A percentile compares a stretch with the other conserved stretches of the same genome.
Conservation (phyloP, 768 basidiomycete genomes). For the Phanerochaete sordida region DNA sequence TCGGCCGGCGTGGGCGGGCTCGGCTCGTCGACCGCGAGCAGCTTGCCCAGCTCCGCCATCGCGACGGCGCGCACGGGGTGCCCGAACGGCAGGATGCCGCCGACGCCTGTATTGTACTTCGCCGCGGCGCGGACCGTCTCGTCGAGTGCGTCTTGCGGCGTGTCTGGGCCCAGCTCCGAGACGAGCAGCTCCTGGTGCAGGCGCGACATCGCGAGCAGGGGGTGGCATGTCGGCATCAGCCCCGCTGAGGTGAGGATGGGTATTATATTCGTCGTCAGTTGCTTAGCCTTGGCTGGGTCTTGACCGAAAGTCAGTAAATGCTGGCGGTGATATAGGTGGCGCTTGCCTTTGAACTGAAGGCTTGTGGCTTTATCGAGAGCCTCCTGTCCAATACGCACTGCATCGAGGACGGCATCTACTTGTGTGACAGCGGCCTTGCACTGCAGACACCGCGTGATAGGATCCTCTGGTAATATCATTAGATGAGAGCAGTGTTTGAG, state of each 20-base stretch:
- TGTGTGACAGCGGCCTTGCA: conserved; percentile 50
- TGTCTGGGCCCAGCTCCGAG: conserved; percentile 36
- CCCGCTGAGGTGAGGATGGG: conserved; percentile 58
- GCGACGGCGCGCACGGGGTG: conserved; percentile 80
- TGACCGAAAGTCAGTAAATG: background rate
- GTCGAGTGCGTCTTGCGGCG: conserved; percentile 54
- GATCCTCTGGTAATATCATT: conserved; percentile 37
- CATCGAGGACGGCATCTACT: conserved; percentile 57
- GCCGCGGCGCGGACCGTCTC: conserved; percentile 57
- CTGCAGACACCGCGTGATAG: conserved; percentile 45
- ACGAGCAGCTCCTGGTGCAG: conserved; percentile 70
- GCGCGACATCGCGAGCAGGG: conserved; percentile 71
- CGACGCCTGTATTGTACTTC: conserved; percentile 50
- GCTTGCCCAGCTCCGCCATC: conserved; percentile 76
- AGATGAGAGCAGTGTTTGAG: background rate
- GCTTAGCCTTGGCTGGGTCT: conserved; percentile 59
- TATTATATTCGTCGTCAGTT: conserved; percentile 61
- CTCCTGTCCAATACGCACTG: conserved; percentile 66
- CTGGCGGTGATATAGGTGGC: background rate
- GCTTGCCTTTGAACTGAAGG: conserved; percentile 57
- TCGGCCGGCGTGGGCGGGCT: conserved; percentile 27
- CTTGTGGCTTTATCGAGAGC: conserved; percentile 67
- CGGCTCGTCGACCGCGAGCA: conserved; percentile 77
- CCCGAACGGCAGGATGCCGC: conserved; percentile 49
- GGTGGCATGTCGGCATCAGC: conserved; percentile 67